Evolutionary conservation across 768 basidiomycete genomes (phyloP).

Genomic region (Termitomyces sp.): DNA sequence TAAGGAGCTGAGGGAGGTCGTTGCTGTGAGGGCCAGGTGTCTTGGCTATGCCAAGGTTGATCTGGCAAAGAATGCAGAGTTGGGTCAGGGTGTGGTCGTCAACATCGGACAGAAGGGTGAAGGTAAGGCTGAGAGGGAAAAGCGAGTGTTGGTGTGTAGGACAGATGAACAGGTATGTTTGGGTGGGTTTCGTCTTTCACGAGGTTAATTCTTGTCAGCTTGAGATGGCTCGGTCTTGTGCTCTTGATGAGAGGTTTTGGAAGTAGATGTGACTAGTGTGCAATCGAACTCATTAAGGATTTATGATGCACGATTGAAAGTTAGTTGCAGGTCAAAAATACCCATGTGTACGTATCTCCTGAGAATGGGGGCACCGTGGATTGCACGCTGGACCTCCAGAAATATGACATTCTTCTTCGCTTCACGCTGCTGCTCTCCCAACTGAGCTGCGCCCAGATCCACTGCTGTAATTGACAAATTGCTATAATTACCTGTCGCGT

Average conservation of each 20-base stretch:
- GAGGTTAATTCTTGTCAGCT: constrained; percentile 18
- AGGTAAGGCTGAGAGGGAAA: constrained; percentile 15
- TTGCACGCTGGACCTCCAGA: constrained; percentile 10
- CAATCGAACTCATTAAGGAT: not conserved
- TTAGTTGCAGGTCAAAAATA: not conserved
- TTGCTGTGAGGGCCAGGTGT: constrained; percentile 49
- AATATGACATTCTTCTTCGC: not conserved
- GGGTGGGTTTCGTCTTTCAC: not conserved
- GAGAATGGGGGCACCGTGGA: constrained; percentile 7
- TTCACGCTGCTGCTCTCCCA: no score
- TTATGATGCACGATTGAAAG: not conserved
- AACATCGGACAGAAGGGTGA: constrained; percentile 35
- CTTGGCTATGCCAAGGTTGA: constrained; percentile 58
- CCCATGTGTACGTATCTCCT: not conserved
- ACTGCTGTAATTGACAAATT: no score
- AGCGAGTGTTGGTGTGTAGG: constrained; percentile 50
- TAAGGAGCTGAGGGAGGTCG: constrained; percentile 50
- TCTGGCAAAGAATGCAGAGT: constrained; percentile 36
- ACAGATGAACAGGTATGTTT: constrained; percentile 58
- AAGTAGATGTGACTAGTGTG: not conserved
- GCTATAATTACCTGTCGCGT: no score
- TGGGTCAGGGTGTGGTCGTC: constrained; percentile 38
- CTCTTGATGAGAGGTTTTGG: constrained; percentile 23
- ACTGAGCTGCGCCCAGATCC: no score
- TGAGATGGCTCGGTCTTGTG: constrained; percentile 39